A percentile compares a stretch with the other conserved stretches of the same genome.
Evolutionary conservation across 768 basidiomycete species (phyloP).

Genomic region (Paxillus rubicundulus): DNA sequence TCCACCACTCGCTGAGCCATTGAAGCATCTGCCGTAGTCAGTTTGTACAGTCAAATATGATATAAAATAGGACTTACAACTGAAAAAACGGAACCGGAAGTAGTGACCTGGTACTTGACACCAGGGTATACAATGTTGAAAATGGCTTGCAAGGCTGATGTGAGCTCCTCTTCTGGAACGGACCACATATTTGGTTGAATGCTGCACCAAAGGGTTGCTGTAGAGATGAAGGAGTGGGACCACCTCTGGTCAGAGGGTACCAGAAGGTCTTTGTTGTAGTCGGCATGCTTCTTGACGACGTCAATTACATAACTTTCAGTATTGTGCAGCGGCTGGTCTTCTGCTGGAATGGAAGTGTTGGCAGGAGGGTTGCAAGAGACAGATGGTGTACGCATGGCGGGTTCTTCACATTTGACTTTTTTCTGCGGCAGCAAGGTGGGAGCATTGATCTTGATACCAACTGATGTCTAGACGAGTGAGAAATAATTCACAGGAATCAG

Average conservation of each 20-base stretch:
- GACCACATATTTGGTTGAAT: constrained; percentile 9
- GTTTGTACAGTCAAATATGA: too few species aligned
- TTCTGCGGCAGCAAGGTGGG: too few species aligned
- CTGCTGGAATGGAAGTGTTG: too few species aligned
- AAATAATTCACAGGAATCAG: too few species aligned
- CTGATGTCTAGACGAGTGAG: too few species aligned
- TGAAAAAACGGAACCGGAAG: not conserved
- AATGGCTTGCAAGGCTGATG: not conserved
- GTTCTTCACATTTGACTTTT: too few species aligned
- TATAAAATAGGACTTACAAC: not conserved
- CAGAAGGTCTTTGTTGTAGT: not conserved
- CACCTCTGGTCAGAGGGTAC: not conserved
- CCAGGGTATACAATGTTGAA: not conserved
- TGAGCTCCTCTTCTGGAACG: not conserved
- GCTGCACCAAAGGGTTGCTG: constrained; percentile 4
- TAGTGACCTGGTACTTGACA: not conserved
- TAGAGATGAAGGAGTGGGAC: not conserved
- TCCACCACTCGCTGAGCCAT: constrained; percentile 7
- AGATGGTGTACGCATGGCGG: too few species aligned
- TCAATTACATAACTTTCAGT: not conserved
- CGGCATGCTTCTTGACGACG: not conserved
- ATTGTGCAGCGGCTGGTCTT: too few species aligned
- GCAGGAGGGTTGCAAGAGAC: too few species aligned
- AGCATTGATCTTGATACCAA: too few species aligned
- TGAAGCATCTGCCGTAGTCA: not conserved